phyloP scores from a whole-genome alignment of 345 rosid genomes.

The Bruguiera parviflora region DNA sequence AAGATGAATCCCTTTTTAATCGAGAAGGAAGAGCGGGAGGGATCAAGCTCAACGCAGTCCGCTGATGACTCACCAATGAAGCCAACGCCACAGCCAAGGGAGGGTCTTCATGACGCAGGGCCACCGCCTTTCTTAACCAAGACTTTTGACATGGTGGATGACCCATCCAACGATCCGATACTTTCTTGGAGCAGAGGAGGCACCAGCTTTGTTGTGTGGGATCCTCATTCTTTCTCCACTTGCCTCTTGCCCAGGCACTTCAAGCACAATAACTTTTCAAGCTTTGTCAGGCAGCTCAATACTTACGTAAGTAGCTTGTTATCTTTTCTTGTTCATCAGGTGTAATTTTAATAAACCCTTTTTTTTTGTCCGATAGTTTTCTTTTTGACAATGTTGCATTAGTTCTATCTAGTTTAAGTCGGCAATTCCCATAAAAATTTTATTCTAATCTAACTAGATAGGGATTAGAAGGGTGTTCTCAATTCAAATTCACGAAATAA shows the following conservation, averaged over 20 bases:
- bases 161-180: slow-evolving; percentile 17
- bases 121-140: slow-evolving; percentile 34
- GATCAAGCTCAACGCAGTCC: slow-evolving; percentile 21
- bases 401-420: too few relatives aligned
- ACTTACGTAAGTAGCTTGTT: slow-evolving; percentile 25
- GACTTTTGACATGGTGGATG: slow-evolving; percentile 35
- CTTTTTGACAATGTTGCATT: too few relatives aligned
- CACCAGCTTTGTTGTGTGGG: slow-evolving; percentile 31
- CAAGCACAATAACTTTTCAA: slow-evolving; percentile 34
- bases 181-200: slow-evolving; percentile 31
- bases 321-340: background rate
- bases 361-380: background rate
- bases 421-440: too few relatives aligned
- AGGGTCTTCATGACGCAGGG: slow-evolving; percentile 61
- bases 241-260: slow-evolving; percentile 26
- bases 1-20: slow-evolving; percentile 42
- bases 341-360: background rate
- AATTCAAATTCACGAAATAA: too few relatives aligned
- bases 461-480: too few relatives aligned
- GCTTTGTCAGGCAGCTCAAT: slow-evolving; percentile 38
- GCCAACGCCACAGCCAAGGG: slow-evolving; percentile 54
- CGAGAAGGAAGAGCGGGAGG: slow-evolving; percentile 45
- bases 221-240: slow-evolving; percentile 25
- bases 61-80: slow-evolving; percentile 15
- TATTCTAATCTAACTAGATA: too few relatives aligned